Conservation (phyloP, 176 grass and related monocot genomes). For the Avena atlantica region DNA sequence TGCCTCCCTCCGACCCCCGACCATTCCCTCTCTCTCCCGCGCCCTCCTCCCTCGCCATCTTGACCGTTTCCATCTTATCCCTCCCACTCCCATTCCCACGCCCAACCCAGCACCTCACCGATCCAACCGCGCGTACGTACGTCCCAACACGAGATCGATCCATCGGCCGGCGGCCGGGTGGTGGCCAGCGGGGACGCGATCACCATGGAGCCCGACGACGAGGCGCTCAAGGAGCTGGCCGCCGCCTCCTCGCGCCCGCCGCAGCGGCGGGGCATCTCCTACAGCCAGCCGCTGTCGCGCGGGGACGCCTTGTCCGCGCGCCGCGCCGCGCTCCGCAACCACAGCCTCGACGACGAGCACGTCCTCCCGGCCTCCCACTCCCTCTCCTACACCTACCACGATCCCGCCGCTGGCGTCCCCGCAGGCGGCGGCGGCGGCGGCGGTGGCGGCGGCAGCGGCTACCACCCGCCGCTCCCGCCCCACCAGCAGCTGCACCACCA, state of each 20-base stretch:
- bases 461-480: slow-evolving; percentile 51
- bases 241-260: slow-evolving; percentile 18
- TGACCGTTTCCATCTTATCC: slow-evolving; percentile 60
- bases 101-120: slow-evolving; percentile 1
- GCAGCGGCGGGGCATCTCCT: slow-evolving; percentile 72
- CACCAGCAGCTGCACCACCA: slow-evolving; percentile 37
- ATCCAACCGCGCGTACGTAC: slow-evolving; percentile 1
- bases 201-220: slow-evolving; percentile 45
- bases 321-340: slow-evolving; percentile 66
- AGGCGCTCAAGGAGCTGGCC: slow-evolving; percentile 44
- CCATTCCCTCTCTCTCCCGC: slow-evolving; percentile 46
- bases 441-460: not conserved
- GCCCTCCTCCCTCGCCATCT: slow-evolving; percentile 50
- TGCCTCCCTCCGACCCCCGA: slow-evolving; percentile 29
- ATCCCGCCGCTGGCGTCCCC: slow-evolving; percentile 24
- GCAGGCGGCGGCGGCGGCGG: not conserved
- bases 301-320: slow-evolving; percentile 56
- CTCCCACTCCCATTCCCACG: slow-evolving; percentile 39
- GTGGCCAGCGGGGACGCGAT: not conserved
- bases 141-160: slow-evolving; percentile 1
- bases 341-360: slow-evolving; percentile 75
- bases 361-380: slow-evolving; percentile 45
- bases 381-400: slow-evolving; percentile 48
- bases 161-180: not conserved
- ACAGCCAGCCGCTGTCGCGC: slow-evolving; percentile 80